These are phyloP conservation scores for Suillus discolor DNA, from an alignment of 768 basidiomycete species.

Conservation along the genomic window DNA sequence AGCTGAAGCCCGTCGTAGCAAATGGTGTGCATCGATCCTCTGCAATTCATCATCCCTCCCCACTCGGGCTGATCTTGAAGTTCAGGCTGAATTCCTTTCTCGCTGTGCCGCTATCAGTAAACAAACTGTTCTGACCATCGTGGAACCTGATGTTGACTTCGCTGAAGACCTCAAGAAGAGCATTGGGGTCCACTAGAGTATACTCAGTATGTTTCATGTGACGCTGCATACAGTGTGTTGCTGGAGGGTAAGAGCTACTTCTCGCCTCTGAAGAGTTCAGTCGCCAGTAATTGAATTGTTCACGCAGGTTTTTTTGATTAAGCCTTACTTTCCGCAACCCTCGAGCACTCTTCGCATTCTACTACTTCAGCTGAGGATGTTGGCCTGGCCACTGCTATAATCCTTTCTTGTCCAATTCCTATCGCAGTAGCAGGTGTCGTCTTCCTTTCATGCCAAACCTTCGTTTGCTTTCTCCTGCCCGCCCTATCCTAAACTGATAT, in stretches of 20 bases:
- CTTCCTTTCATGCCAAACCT: constrained; percentile 48
- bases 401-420: constrained; percentile 48
- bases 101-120: constrained; percentile 54
- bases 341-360: constrained; percentile 41
- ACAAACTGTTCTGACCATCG: constrained; percentile 51
- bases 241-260: constrained; percentile 42
- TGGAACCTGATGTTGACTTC: constrained; percentile 57
- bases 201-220: constrained; percentile 41
- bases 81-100: constrained; percentile 49
- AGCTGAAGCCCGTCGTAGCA: constrained; percentile 52
- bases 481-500: neutral
- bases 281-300: neutral
- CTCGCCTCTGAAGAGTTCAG: neutral
- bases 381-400: constrained; percentile 46
- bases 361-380: constrained; percentile 43
- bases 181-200: constrained; percentile 47
- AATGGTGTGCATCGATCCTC: constrained; percentile 52
- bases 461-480: neutral
- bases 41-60: constrained; percentile 45
- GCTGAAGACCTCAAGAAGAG: constrained; percentile 45
- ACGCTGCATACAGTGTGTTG: constrained; percentile 45
- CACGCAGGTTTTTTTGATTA: constrained; percentile 47
- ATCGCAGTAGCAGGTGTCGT: constrained; percentile 48
- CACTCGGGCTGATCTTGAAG: constrained; percentile 43
- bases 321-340: constrained; percentile 55